Evolutionary conservation across 371 early-diverging fungal species (phyloP).

Genomic region (Mucor plumbeus): DNA sequence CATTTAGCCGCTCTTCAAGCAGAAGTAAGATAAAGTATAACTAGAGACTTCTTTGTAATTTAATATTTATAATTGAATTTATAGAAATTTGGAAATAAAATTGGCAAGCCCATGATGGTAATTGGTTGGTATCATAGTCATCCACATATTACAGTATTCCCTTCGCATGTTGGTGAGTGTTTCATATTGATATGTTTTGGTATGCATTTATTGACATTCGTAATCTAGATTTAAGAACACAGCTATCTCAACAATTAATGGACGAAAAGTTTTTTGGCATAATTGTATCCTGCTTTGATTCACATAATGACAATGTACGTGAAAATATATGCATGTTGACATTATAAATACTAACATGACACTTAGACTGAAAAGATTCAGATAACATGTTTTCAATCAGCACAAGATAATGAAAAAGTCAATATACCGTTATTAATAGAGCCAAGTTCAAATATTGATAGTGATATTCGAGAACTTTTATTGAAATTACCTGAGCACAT

Average conservation of each 20-base stretch:
- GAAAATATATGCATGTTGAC: not conserved
- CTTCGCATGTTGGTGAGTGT: conserved; percentile 67
- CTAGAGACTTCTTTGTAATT: not conserved
- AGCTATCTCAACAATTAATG: conserved; percentile 69
- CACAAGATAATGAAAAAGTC: conserved; percentile 19
- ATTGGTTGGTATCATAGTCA: conserved; percentile 79
- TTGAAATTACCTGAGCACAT: conserved; percentile 51
- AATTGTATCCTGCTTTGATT: conserved; percentile 73
- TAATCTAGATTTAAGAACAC: conserved; percentile 66
- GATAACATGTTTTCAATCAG: conserved; percentile 62
- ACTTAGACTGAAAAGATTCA: conserved; percentile 57
- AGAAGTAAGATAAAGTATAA: conserved; percentile 40
- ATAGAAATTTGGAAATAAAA: conserved; percentile 49
- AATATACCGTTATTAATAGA: conserved; percentile 53
- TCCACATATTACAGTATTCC: conserved; percentile 80
- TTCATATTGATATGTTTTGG: not conserved
- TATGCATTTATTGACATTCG: not conserved
- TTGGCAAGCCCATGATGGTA: conserved; percentile 57
- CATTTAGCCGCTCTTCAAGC: conserved; percentile 72
- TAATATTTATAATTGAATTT: not conserved
- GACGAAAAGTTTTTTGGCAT: conserved; percentile 73
- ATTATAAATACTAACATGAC: not conserved
- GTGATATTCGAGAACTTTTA: conserved; percentile 43
- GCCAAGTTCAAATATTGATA: conserved; percentile 27
- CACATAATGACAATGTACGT: conserved; percentile 50